Evolutionary conservation across 306 rosid genomes (phyloP).

Genomic region (Myrica gale): DNA sequence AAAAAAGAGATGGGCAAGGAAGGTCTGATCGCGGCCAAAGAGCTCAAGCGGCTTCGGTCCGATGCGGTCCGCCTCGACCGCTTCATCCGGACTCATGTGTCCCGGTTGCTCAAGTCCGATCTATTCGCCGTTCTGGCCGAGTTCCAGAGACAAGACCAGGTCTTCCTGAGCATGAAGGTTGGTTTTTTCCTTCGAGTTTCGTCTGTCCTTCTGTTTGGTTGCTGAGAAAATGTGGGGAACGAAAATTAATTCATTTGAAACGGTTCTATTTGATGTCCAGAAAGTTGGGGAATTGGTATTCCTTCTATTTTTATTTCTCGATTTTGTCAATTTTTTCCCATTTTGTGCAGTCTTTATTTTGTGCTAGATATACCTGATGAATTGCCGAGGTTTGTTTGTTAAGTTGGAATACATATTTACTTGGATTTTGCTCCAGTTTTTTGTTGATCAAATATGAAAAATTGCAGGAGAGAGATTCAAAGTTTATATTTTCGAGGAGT

Average conservation of each 20-base stretch:
- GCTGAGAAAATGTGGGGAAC: neutral
- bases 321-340: neutral
- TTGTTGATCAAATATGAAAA: neutral
- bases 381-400: conserved; percentile 3
- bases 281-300: neutral
- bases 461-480: neutral
- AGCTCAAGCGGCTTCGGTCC: conserved; percentile 62
- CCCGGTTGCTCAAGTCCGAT: conserved; percentile 87
- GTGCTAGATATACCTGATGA: neutral
- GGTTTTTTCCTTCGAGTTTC: neutral
- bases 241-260: neutral
- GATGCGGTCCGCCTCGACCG: conserved; percentile 57
- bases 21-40: conserved; percentile 71
- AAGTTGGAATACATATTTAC: too few species aligned
- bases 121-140: conserved; percentile 72
- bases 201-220: neutral
- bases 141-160: conserved; percentile 69
- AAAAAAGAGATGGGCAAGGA: conserved; percentile 93
- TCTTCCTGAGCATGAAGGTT: conserved; percentile 79
- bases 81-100: conserved; percentile 61
- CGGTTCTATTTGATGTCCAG: neutral
- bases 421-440: neutral
- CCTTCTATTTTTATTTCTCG: neutral
- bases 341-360: neutral
- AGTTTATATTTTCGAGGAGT: neutral